These are phyloP conservation scores for Taphrina confusa DNA, from an alignment of 1,139 yeast genomes.

Conservation along the genomic window DNA sequence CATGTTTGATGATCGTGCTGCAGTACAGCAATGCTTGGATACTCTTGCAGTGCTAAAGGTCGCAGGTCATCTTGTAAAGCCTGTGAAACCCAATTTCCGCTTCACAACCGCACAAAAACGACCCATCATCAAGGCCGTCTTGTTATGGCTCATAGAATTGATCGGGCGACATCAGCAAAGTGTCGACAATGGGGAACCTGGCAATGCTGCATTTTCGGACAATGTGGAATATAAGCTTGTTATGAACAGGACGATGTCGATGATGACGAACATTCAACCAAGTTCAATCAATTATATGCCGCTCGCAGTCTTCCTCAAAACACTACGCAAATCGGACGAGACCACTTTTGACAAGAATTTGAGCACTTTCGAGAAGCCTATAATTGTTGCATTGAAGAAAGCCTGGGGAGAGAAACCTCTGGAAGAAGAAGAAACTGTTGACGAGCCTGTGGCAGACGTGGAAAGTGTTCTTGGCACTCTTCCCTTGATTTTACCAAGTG, in stretches of 20 bases:
- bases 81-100: conserved; percentile 22
- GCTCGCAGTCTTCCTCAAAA: conserved; percentile 29
- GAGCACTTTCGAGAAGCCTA: conserved; percentile 35
- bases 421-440: conserved; percentile 25
- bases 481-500: conserved; percentile 16
- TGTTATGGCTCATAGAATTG: conserved; percentile 36
- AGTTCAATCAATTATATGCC: conserved; percentile 37
- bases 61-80: conserved; percentile 24
- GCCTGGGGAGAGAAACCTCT: conserved; percentile 37
- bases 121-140: conserved; percentile 38
- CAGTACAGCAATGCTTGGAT: conserved; percentile 31
- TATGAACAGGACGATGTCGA: conserved; percentile 37
- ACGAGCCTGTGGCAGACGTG: conserved; percentile 38
- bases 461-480: conserved; percentile 35
- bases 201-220: conserved; percentile 32
- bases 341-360: conserved; percentile 36
- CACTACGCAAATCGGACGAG: conserved; percentile 28
- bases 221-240: conserved; percentile 25
- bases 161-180: conserved; percentile 30
- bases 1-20: conserved; percentile 27
- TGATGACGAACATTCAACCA: conserved; percentile 37
- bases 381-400: conserved; percentile 34
- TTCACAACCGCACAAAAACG: conserved; percentile 39
- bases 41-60: conserved; percentile 31
- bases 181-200: conserved; percentile 23